Evolutionary conservation across 208 protist genomes (phyloP), one percentile per base, ranked within the genome.

Genomic region (Crithidia brevicula): DNA sequence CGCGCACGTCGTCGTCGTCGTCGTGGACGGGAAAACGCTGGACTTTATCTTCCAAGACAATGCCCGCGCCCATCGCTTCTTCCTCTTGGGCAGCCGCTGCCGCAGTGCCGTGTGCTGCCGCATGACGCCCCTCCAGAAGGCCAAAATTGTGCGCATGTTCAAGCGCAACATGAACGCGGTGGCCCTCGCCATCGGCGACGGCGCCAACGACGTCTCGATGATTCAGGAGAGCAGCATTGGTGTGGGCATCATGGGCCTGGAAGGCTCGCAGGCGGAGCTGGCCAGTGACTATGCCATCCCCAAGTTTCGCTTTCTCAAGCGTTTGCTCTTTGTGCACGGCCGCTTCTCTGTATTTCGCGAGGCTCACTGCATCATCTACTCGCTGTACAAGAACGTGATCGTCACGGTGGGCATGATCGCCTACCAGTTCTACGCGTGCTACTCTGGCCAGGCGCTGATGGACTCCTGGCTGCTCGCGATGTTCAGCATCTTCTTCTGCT

Each of bases 381-480:
- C 82, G 49, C 96, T 99, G 43, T 99, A 99, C 78, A 98, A 98
- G 77, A 99, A 98, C 67, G 79, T 98, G 16, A 65, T 93, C 8
- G 70, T 99, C 30, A 86, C 87, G 23, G 67, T 94, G 22, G 74
- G 81, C 8, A 81, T 96, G 53, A 85, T 96, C 31, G 81, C 68
- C 36, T 98, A 96, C 72, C 61, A 63, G 51, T 87, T 89, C 52
- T 97, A 82, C 73, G 72, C 66, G 38, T 86, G 79, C 38, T 98
- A 89, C 78, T 96, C 94, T 2, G 96, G 90, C n/a, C 69, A 87
- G 70, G 25, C 86, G 22, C 75, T 96, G 46, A 86, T 94, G 57
- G 89, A 97, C 61, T 87, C 83, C 25, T 98, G 92, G 92, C 61
- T 96, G 47, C 56, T 95, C 9, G 74, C 82, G 1, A 67, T 97